Conservation (phyloP, 2,329 filamentous ascomycete genomes). For the Bipolaris victoriae region DNA sequence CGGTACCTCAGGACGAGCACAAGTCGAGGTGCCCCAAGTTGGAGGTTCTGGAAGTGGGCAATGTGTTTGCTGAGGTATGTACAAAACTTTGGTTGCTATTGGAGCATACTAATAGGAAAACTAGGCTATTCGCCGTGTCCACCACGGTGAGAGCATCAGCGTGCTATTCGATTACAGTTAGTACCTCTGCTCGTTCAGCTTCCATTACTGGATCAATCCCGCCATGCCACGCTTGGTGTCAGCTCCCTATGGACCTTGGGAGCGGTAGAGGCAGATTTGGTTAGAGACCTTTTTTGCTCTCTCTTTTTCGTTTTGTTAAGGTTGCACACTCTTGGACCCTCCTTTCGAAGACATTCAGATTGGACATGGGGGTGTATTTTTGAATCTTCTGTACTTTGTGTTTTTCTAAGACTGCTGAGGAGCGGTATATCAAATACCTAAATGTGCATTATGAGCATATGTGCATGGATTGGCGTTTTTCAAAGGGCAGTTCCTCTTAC, state of each 20-base stretch:
- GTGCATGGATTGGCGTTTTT: constrained; percentile 22
- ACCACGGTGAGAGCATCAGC: constrained; percentile 97
- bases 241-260: neutral
- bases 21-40: constrained; percentile 80
- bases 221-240: neutral
- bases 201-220: neutral
- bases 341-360: constrained; percentile 1
- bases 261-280: constrained; percentile 1
- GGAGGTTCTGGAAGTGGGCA: constrained; percentile 86
- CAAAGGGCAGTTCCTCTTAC: neutral
- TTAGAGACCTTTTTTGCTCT: neutral
- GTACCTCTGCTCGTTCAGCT: constrained; percentile 24
- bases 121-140: constrained; percentile 86
- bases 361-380: neutral
- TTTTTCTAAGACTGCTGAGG: constrained; percentile 24
- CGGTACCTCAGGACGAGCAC: constrained; percentile 87
- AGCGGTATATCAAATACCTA: constrained; percentile 29
- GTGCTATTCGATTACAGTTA: constrained; percentile 88
- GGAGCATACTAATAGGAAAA: constrained; percentile 25
- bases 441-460: constrained; percentile 14
- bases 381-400: neutral
- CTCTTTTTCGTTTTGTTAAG: neutral
- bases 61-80: constrained; percentile 83
- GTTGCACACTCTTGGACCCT: neutral
- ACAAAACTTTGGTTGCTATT: neutral